A percentile compares a stretch with the other conserved stretches of the same genome.
Evolutionary conservation across 345 rosid species (phyloP).

Genomic region (Gossypium anomalum): DNA sequence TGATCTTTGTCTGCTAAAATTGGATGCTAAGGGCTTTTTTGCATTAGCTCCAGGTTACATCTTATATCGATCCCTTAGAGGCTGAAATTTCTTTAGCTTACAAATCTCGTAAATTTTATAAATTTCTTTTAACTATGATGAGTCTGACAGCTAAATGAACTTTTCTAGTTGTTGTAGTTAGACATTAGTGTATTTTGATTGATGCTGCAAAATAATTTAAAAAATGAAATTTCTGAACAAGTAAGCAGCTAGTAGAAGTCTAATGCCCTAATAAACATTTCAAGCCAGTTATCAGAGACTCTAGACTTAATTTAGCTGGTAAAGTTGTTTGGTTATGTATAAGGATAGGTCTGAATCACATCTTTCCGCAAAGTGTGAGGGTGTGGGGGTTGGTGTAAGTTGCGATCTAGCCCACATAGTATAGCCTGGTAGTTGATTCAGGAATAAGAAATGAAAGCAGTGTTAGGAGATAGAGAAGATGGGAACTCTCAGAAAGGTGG

Average conservation of each 20-base stretch:
- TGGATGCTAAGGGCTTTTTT: neutral
- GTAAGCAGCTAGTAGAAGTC: neutral
- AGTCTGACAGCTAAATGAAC: neutral
- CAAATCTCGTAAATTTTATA: too few species aligned
- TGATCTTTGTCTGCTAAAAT: neutral
- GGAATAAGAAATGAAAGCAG: too few species aligned
- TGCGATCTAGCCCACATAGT: too few species aligned
- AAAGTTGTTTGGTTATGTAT: too few species aligned
- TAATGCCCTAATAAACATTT: neutral
- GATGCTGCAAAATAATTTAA: neutral
- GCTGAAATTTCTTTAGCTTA: neutral
- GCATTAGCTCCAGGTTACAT: neutral
- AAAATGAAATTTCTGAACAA: neutral
- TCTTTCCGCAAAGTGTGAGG: too few species aligned
- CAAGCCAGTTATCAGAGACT: too few species aligned
- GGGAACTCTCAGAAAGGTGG: too few species aligned
- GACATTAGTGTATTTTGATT: neutral
- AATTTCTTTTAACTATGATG: neutral
- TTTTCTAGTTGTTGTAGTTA: neutral
- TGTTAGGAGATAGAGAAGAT: too few species aligned
- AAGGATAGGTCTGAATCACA: too few species aligned
- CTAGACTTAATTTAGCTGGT: too few species aligned
- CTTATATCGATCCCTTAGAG: neutral
- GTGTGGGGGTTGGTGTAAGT: too few species aligned
- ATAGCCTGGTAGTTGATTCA: too few species aligned